These are phyloP conservation scores for Globisporangium rhizosaccharum DNA, from an alignment of 352 stramenopile genomes.

Conservation along the genomic window DNA sequence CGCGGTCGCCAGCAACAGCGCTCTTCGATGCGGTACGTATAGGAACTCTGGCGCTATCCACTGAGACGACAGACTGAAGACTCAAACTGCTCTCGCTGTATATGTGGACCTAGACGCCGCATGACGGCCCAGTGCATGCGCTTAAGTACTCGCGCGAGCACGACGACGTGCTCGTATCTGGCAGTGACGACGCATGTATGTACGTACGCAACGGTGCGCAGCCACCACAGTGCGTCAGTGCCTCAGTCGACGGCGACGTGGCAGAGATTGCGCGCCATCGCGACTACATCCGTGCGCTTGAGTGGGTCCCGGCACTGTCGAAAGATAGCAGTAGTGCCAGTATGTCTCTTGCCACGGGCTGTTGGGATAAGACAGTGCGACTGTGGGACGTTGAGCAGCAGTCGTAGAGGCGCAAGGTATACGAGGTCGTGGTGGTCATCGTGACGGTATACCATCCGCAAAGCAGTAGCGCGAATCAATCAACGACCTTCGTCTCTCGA, in stretches of 20 bases:
- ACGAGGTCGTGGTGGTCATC: no score
- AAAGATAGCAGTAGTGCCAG: conserved; percentile 1
- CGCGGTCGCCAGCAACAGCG: conserved; percentile 35
- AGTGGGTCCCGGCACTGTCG: conserved; percentile 39
- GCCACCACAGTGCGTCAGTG: conserved; percentile 10
- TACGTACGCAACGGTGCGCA: conserved; percentile 36
- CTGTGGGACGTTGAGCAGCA: conserved; percentile 29
- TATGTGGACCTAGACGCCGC: conserved; percentile 14
- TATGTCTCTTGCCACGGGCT: conserved; percentile 37
- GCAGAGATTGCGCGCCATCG: conserved; percentile 24
- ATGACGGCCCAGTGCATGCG: conserved; percentile 45
- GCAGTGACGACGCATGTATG: conserved; percentile 55
- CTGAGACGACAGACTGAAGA: background rate
- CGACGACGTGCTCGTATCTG: conserved; percentile 51
- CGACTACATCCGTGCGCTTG: conserved; percentile 73
- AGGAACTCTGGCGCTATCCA: background rate
- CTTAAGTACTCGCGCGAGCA: conserved; percentile 65
- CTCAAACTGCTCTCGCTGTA: no score
- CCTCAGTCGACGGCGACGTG: background rate
- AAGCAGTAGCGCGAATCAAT: no score
- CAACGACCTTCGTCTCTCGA: no score
- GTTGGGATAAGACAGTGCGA: conserved; percentile 62
- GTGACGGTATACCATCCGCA: no score
- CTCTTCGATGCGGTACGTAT: conserved; percentile 30
- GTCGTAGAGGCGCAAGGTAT: no score